Conservation (phyloP, 139 green algal genomes). For the Monoraphidium neglectum region DNA sequence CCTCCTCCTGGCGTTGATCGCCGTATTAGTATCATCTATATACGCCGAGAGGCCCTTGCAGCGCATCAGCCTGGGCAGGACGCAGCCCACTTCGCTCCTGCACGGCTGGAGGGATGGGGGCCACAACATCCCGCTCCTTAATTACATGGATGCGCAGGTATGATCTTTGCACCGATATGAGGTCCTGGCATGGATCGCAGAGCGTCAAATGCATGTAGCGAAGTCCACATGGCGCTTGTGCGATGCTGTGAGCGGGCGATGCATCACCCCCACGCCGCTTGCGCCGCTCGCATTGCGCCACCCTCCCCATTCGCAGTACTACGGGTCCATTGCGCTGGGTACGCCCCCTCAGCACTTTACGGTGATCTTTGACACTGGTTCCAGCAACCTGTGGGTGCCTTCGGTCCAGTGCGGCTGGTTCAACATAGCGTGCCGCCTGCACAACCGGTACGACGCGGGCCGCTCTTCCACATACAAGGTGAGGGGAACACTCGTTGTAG, state of each 20-base stretch:
- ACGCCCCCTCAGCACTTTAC: constrained; percentile 90
- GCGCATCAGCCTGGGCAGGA: too few species aligned
- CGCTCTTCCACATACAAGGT: constrained; percentile 80
- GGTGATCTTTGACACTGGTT: constrained; percentile 95
- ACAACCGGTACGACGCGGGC: constrained; percentile 85
- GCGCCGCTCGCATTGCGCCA: too few species aligned
- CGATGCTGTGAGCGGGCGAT: too few species aligned
- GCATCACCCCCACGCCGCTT: background rate
- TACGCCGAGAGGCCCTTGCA: too few species aligned
- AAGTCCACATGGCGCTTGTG: background rate
- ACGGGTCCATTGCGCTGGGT: constrained; percentile 90
- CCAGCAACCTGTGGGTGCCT: constrained; percentile 95
- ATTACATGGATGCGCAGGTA: constrained; percentile 79
- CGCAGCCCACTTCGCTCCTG: too few species aligned
- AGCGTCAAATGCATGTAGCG: background rate
- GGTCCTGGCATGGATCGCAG: background rate
- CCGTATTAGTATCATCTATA: too few species aligned
- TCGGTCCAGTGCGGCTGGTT: constrained; percentile 83
- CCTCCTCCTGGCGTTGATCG: too few species aligned
- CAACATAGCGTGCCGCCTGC: constrained; percentile 90
- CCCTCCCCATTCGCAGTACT: constrained; percentile 80
- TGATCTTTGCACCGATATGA: background rate
- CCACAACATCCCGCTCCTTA: constrained; percentile 54
- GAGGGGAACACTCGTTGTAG: too few species aligned
- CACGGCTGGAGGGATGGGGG: too few species aligned